Evolutionary conservation across 768 basidiomycete genomes (phyloP), one percentile per base, ranked within the genome.

Genomic region (Tylopilus rubrobrunneus): DNA sequence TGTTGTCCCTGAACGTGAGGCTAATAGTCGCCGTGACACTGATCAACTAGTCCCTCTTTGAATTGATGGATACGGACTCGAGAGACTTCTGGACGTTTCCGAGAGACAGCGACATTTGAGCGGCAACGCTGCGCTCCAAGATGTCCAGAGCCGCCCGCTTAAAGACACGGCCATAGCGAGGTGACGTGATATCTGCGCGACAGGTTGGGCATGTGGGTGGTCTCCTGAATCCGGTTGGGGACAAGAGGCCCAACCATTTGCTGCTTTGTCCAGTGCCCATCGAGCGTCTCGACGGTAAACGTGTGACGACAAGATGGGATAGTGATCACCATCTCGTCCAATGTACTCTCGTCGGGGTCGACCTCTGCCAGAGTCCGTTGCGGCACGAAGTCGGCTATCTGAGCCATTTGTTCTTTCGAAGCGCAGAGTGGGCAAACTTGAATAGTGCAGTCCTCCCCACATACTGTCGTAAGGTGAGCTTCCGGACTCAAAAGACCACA

Each of bases 81-180:
- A 78, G 64, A 5, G 61, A 54, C 2, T 48, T 50, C 8, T 68
- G 66, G 10, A 74, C 61, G 2, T 51, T 55, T 34, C 56, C 57
- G n/a, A 85, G 74, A 10, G 72, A 69, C 19, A 64, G 64, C 0
- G 79, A 77, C 78, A 84, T 81, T 19, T 70, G 70, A 33, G 72
- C 73, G 0, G 80, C 79, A 21, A 86, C 74, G 53, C 86, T 86
- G 52, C 76, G 75, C 62, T 87, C 87, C 51, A 86, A 60, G 7
- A 87, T 80, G 56, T 86, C 85, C 44, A 89, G 68, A 43, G 79
- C 74, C 0, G 85, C 83, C 8, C 81, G 76, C 63, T 87, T 89
- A 62, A 74, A 76, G 34, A 80, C 68, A 4, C 85, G 77, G 7
- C 84, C 79, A 57, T 89, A 87, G 4, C 85, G 78, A 4, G 74